Evolutionary conservation across 169 alveolate genomes (phyloP), one percentile per base, ranked within the genome.

Genomic region (Eimeria praecox): DNA sequence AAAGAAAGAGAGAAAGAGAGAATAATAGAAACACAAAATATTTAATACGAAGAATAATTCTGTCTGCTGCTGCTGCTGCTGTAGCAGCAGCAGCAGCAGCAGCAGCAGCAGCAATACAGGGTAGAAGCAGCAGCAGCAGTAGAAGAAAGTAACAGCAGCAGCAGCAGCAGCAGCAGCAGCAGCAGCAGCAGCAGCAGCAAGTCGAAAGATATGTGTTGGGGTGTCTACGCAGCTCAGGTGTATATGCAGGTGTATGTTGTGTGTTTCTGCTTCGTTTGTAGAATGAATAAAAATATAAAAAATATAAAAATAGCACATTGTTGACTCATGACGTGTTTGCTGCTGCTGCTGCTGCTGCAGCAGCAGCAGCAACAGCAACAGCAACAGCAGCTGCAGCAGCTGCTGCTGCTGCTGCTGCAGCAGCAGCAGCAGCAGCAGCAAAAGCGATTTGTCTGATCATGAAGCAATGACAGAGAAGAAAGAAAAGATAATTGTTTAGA

Each of bases 91-190:
- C n/a, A n/a, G n/a, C n/a, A n/a, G n/a, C n/a, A n/a, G n/a, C n/a
- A n/a, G n/a, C n/a, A n/a, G n/a, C n/a, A n/a, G n/a, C n/a, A n/a
- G n/a, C n/a, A n/a, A n/a, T n/a, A n/a, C n/a, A n/a, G n/a, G n/a
- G n/a, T n/a, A n/a, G n/a, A n/a, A n/a, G n/a, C n/a, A n/a, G n/a
- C n/a, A n/a, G n/a, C n/a, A n/a, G n/a, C n/a, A n/a, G n/a, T n/a
- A n/a, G n/a, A n/a, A n/a, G n/a, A n/a, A n/a, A n/a, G n/a, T n/a
- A n/a, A n/a, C n/a, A n/a, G n/a, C n/a, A n/a, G n/a, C n/a, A n/a
- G n/a, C n/a, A n/a, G n/a, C n/a, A n/a, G n/a, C n/a, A 64, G 75
- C 75, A 64, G 75, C 75, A 64, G 75, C 75, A 64, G 75, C 75
- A 64, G 75, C 75, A 64, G 75, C 75, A 64, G 75, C 75, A 64